A percentile compares a stretch with the other conserved stretches of the same genome.
These are phyloP conservation scores for Gossypium anomalum DNA, from an alignment of 345 rosid species.

Conservation along the genomic window DNA sequence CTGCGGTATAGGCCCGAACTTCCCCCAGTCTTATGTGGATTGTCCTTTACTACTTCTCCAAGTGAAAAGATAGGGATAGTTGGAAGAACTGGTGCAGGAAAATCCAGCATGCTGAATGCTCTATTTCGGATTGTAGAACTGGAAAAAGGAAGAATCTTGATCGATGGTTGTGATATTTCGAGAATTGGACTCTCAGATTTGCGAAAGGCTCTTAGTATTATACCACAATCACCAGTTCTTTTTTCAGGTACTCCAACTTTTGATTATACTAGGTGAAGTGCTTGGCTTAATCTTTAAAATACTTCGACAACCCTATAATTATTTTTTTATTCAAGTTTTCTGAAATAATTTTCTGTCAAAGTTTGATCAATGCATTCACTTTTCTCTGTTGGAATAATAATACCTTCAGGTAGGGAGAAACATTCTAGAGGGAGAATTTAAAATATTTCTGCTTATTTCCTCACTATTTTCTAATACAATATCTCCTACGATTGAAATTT, in stretches of 20 bases:
- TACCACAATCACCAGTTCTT: constrained; percentile 94
- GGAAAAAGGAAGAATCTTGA: constrained; percentile 68
- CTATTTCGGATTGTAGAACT: constrained; percentile 82
- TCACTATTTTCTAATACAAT: neutral
- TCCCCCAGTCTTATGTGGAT: constrained; percentile 81
- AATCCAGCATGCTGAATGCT: constrained; percentile 94
- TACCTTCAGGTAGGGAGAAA: neutral
- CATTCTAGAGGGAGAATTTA: neutral
- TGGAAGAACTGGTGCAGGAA: constrained; percentile 98
- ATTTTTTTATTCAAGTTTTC: neutral
- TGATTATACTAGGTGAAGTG: neutral
- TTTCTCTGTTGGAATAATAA: neutral
- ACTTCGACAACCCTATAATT: neutral
- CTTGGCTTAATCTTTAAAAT: neutral
- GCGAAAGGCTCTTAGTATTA: constrained; percentile 74
- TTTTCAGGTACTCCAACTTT: constrained; percentile 69
- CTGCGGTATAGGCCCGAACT: constrained; percentile 85
- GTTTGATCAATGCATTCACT: neutral
- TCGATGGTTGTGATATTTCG: constrained; percentile 62
- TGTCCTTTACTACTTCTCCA: constrained; percentile 56
- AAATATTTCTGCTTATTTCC: neutral
- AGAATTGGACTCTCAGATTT: constrained; percentile 73
- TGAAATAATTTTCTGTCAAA: neutral
- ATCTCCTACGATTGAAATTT: neutral
- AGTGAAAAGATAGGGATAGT: constrained; percentile 87